Percentiles rank a stretch among this genome's conserved stretches.
These are phyloP conservation scores for Fusarium odoratissimum DNA, from an alignment of 2,329 filamentous ascomycete species.

Conservation along the genomic window DNA sequence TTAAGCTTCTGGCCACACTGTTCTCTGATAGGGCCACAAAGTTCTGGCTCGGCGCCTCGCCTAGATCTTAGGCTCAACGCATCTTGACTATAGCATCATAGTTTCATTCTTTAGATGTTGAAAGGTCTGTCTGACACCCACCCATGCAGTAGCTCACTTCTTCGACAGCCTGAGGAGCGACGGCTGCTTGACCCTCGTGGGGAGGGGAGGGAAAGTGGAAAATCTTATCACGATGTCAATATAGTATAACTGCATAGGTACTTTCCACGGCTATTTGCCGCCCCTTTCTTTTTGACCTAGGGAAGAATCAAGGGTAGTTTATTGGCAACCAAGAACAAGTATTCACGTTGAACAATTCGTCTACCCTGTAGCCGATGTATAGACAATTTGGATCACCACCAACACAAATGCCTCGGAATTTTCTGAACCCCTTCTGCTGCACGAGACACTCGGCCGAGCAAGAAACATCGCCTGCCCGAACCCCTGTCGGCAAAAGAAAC, in stretches of 20 bases:
- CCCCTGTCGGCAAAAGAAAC: constrained; percentile 2
- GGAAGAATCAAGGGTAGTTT: not conserved
- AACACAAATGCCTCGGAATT: not conserved
- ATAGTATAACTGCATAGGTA: not conserved
- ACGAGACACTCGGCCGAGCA: constrained; percentile 19
- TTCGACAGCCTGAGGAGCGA: not conserved
- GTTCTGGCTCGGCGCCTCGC: not conserved
- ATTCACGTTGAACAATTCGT: not conserved
- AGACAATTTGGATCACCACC: not conserved
- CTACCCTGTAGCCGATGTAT: not conserved
- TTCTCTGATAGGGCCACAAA: constrained; percentile 19
- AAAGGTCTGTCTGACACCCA: not conserved
- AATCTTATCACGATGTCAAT: not conserved
- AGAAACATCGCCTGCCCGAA: not conserved
- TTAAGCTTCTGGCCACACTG: constrained; percentile 3
- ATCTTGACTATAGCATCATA: not conserved
- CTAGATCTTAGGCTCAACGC: not conserved
- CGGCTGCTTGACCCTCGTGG: not conserved
- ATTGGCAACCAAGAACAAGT: not conserved
- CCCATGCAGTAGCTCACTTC: not conserved
- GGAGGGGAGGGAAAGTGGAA: not conserved
- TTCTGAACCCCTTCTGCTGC: not conserved
- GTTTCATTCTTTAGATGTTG: not conserved
- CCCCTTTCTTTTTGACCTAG: not conserved
- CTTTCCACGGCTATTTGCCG: not conserved